Base-by-base conservation (phyloP, 2,329 filamentous ascomycete species). In the Endocalyx cinctus region DNA sequence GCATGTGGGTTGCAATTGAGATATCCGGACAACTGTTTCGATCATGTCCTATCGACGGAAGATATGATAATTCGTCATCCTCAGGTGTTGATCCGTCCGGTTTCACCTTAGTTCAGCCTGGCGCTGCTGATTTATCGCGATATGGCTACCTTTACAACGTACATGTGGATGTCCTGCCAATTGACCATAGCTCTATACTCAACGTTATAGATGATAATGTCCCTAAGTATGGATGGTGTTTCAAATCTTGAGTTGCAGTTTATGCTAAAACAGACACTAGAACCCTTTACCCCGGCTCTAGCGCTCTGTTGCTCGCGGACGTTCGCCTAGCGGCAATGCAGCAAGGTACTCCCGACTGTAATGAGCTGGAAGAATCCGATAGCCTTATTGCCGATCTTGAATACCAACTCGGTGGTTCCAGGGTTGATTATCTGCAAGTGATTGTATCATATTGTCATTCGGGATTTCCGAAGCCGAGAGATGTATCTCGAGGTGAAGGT, bases 331-430 rank as follows among this genome's bases (percentile, higher is more conserved):
- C 56, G 26, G 35, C 42, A 7, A 25, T 25, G n/a, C 36, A 35
- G 18, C 36, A 33, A 11, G 34, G 38, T 7, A 55, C 64, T 33
- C 19, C 47, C 7, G 57, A 58, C 20, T 23, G 8, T 8, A 8
- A 8, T 8, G 20, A 23, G n/a, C 8, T 8, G 19, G 60, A 66
- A 29, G 65, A 59, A 25, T 69, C 76, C 0, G 73, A 79, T 10
- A 64, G 72, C 25, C 57, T 81, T 19, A 75, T 82, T 12, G 66
- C 73, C 16, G 73, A 79, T 36, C 60, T 82, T 10, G 74, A 81
- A 46, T 57, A 62, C 18, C 67, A 78, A 35, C 66, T 82, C 3
- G 74, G 75, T 18, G 60, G 64, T 33, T 59, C 60, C 4, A 53
- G 53, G 14, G 63, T 62, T 12, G 62, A 68, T 20, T 80, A 75